phyloP scores from a whole-genome alignment of 768 basidiomycete genomes.

The Lactarius deliciosus region DNA sequence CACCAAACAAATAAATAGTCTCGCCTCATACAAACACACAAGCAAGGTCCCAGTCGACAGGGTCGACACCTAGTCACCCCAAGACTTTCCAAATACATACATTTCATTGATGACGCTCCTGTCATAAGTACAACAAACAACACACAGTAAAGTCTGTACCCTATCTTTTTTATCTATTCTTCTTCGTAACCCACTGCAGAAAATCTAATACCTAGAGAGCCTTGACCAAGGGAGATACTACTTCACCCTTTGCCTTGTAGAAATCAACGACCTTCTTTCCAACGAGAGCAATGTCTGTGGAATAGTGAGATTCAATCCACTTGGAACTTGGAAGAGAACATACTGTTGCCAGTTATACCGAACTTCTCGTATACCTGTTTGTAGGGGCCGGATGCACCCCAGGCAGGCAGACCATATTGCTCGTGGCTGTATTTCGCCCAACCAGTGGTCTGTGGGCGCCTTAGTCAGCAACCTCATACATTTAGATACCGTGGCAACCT shows the following conservation, averaged over 20 bases:
- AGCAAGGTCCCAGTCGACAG: too few relatives aligned
- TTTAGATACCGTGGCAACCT: neutral
- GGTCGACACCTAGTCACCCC: too few relatives aligned
- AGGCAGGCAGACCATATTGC: conserved; percentile 71
- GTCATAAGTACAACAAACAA: conserved; percentile 5
- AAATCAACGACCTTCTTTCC: conserved; percentile 85
- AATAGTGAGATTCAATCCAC: conserved; percentile 3
- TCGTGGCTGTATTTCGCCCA: conserved; percentile 93
- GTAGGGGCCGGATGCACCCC: conserved; percentile 91
- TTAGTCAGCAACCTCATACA: conserved; percentile 18
- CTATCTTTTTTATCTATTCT: neutral
- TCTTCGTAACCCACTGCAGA: neutral
- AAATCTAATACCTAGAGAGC: conserved; percentile 47
- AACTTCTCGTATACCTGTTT: conserved; percentile 90
- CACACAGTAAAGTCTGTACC: neutral
- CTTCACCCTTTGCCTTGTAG: conserved; percentile 78
- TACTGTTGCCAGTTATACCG: conserved; percentile 75
- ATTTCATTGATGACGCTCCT: neutral
- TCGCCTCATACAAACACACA: too few relatives aligned
- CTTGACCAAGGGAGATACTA: conserved; percentile 75
- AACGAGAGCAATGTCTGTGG: conserved; percentile 71
- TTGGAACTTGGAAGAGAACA: conserved; percentile 33
- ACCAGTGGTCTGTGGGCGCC: conserved; percentile 53
- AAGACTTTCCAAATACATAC: conserved; percentile 8
- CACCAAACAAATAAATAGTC: too few relatives aligned